These are phyloP conservation scores for Hypoxylon sp. DNA, from an alignment of 2,329 filamentous ascomycete genomes.

Conservation along the genomic window DNA sequence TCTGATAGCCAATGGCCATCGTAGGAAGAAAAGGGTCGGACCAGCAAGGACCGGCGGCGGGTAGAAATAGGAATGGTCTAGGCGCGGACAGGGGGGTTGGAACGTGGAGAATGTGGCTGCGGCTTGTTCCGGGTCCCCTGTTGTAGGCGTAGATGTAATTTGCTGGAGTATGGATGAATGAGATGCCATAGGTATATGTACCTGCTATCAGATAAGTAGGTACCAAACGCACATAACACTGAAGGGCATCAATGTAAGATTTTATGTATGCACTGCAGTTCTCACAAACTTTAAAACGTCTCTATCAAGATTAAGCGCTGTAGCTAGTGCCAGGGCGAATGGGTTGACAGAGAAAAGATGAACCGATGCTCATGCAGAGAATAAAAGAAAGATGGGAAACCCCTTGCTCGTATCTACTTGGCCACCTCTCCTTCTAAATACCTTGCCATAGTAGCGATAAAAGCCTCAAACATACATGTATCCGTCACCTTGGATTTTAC, in stretches of 20 bases:
- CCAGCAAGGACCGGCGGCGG: constrained; percentile 12
- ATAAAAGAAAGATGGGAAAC: background rate
- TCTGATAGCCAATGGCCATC: constrained; percentile 52
- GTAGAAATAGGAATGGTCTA: constrained; percentile 44
- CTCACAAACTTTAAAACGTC: background rate
- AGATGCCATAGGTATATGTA: no score
- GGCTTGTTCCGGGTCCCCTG: constrained; percentile 14
- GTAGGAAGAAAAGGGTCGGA: constrained; percentile 37
- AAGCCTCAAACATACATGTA: background rate
- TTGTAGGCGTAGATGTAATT: background rate
- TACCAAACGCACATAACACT: no score
- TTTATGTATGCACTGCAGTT: no score
- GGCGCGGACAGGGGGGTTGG: constrained; percentile 3
- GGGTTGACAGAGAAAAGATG: background rate
- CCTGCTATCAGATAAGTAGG: no score
- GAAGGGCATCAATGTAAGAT: no score
- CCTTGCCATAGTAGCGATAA: background rate
- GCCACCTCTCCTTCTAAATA: background rate
- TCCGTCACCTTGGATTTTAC: background rate
- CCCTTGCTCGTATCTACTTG: background rate
- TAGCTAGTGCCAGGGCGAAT: background rate
- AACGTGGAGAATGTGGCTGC: constrained; percentile 6
- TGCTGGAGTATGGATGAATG: no score
- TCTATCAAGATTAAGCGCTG: background rate
- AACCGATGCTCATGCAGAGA: background rate